These are phyloP conservation scores for Lecanicillium sp. DNA, from an alignment of 2,329 filamentous ascomycete species.

Conservation along the genomic window DNA sequence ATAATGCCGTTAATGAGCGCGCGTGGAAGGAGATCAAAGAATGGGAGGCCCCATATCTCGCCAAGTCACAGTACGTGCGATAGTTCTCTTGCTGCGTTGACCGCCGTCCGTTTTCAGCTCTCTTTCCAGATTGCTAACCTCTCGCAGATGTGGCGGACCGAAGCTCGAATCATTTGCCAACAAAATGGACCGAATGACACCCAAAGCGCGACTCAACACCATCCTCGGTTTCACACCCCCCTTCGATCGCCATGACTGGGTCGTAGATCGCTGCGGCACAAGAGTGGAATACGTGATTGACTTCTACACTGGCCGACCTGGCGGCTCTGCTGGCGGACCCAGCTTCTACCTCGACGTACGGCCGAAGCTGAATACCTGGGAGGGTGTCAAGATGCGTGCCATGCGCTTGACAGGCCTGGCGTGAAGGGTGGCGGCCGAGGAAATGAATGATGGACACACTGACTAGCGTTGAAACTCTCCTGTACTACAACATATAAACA, in stretches of 20 bases:
- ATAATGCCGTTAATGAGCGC: constrained; percentile 96
- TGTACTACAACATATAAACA: constrained; percentile 9
- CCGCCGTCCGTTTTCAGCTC: no score
- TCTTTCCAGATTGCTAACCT: no score
- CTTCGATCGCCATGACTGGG: constrained; percentile 97
- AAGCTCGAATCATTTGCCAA: constrained; percentile 80
- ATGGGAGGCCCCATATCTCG: constrained; percentile 71
- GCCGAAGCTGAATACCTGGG: constrained; percentile 62
- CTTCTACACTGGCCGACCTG: constrained; percentile 74
- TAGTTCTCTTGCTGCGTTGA: background rate
- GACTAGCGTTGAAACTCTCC: constrained; percentile 2
- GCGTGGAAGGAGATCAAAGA: constrained; percentile 87
- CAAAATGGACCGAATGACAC: constrained; percentile 62
- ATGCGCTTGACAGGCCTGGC: constrained; percentile 44
- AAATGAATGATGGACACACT: background rate
- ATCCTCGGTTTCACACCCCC: constrained; percentile 82
- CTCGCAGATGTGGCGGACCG: constrained; percentile 61
- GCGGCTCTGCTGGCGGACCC: constrained; percentile 29
- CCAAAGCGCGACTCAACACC: constrained; percentile 75
- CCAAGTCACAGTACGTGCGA: constrained; percentile 48
- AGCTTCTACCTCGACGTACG: constrained; percentile 65
- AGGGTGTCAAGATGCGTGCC: constrained; percentile 61
- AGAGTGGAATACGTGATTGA: constrained; percentile 95
- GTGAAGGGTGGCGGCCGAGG: constrained; percentile 26
- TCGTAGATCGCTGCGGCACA: constrained; percentile 83